phyloP scores from a whole-genome alignment of 2,329 filamentous ascomycete genomes.

The Neurospora crassa region DNA sequence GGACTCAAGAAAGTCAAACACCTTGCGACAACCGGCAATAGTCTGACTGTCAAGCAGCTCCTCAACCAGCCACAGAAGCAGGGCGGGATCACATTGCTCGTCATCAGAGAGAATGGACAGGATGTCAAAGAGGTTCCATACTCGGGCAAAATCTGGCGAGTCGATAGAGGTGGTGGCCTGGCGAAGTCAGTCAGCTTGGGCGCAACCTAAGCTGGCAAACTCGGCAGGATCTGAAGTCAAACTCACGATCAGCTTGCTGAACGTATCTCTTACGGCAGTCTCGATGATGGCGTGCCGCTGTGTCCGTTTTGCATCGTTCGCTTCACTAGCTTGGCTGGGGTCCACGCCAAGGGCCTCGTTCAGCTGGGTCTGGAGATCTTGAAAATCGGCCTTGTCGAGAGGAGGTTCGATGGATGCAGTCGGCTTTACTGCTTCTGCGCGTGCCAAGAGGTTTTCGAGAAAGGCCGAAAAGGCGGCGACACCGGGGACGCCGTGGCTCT shows the following conservation, averaged over 20 bases:
- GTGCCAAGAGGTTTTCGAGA: constrained; percentile 47
- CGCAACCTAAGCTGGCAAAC: constrained; percentile 23
- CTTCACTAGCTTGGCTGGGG: constrained; percentile 18
- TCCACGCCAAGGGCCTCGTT: constrained; percentile 29
- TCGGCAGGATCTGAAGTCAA: constrained; percentile 3
- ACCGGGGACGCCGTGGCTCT: constrained; percentile 39
- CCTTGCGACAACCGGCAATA: constrained; percentile 77
- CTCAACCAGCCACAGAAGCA: constrained; percentile 86
- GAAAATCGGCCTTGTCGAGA: constrained; percentile 59
- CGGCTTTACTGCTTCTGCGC: constrained; percentile 50
- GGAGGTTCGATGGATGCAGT: constrained; percentile 60
- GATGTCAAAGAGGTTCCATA: constrained; percentile 93
- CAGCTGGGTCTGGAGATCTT: constrained; percentile 37
- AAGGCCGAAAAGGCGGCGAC: constrained; percentile 44
- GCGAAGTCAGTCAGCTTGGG: constrained; percentile 15
- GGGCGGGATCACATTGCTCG: constrained; percentile 64
- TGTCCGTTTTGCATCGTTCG: constrained; percentile 30
- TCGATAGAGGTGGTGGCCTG: constrained; percentile 69
- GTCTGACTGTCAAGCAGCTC: constrained; percentile 95
- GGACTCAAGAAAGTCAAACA: constrained; percentile 94
- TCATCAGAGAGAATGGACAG: constrained; percentile 80
- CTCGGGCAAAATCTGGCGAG: constrained; percentile 64
- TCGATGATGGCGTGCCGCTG: constrained; percentile 67
- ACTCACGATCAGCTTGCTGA: constrained; percentile 69
- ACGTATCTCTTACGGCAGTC: constrained; percentile 70